Conservation (phyloP, 2,329 filamentous ascomycete species). For the Hymenoscyphus repandus region DNA sequence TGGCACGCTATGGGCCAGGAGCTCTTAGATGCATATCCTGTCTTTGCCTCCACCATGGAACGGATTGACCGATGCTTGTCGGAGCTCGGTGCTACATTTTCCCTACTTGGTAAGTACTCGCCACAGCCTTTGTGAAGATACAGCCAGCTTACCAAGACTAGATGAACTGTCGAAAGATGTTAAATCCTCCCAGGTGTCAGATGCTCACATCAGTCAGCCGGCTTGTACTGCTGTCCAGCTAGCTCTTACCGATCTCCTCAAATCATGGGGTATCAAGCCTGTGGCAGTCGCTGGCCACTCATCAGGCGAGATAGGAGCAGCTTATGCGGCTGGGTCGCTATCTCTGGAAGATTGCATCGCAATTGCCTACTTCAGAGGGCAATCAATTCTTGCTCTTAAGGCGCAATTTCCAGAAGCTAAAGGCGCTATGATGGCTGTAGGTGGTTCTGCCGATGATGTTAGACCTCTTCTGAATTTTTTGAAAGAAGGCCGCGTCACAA, state of each 20-base stretch:
- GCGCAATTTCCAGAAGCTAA: conserved; percentile 21
- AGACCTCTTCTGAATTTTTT: conserved; percentile 34
- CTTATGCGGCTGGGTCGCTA: conserved; percentile 38
- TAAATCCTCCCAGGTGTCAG: conserved; percentile 30
- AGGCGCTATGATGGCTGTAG: conserved; percentile 53
- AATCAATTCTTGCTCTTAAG: conserved; percentile 28
- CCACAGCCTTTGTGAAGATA: not conserved
- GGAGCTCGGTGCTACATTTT: conserved; percentile 31
- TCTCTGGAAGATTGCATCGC: conserved; percentile 32
- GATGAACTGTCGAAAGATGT: conserved; percentile 36
- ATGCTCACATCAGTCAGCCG: conserved; percentile 41
- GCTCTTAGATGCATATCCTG: conserved; percentile 29
- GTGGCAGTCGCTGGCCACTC: conserved; percentile 41
- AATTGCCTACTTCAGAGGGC: conserved; percentile 41
- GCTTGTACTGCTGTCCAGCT: conserved; percentile 45
- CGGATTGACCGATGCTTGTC: conserved; percentile 32
- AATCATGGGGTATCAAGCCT: conserved; percentile 39
- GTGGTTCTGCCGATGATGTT: conserved; percentile 16
- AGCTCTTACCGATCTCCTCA: conserved; percentile 38
- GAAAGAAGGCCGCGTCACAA: conserved; percentile 24
- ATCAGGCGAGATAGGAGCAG: conserved; percentile 44
- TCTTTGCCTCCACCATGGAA: conserved; percentile 33
- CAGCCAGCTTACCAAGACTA: not conserved
- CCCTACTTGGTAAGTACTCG: conserved; percentile 14
- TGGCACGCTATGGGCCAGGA: conserved; percentile 24